These are phyloP conservation scores for Lasiodiplodia theobromae DNA, from an alignment of 2,329 filamentous ascomycete genomes.

Conservation along the genomic window DNA sequence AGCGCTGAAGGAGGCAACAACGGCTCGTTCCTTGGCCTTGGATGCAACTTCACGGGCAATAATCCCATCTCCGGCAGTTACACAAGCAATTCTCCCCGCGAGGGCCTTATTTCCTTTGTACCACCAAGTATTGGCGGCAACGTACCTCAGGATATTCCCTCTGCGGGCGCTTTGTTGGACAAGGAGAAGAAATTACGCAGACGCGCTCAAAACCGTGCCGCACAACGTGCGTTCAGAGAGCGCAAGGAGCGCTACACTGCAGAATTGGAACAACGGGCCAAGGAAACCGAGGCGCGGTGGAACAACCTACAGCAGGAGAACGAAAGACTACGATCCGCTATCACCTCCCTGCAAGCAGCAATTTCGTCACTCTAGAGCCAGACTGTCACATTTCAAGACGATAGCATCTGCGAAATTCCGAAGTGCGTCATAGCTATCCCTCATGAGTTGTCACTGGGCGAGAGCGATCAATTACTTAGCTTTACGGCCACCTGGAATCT, in stretches of 20 bases:
- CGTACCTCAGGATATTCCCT: background rate
- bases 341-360: background rate
- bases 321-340: background rate
- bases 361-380: background rate
- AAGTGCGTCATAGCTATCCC: no score
- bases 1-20: no score
- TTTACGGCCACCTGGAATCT: background rate
- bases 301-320: background rate
- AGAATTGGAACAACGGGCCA: background rate
- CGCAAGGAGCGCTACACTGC: background rate
- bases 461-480: background rate
- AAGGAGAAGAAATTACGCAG: background rate
- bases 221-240: background rate
- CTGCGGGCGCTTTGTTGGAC: no score
- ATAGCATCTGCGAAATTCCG: no score
- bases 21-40: no score
- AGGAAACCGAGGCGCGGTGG: background rate
- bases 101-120: no score
- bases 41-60: no score
- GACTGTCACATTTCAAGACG: no score
- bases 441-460: no score
- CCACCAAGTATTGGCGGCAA: no score
- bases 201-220: background rate
- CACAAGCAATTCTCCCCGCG: no score
- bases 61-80: no score